Base-by-base conservation (phyloP, 257 asterid genomes). In the Linaria vulgaris region DNA sequence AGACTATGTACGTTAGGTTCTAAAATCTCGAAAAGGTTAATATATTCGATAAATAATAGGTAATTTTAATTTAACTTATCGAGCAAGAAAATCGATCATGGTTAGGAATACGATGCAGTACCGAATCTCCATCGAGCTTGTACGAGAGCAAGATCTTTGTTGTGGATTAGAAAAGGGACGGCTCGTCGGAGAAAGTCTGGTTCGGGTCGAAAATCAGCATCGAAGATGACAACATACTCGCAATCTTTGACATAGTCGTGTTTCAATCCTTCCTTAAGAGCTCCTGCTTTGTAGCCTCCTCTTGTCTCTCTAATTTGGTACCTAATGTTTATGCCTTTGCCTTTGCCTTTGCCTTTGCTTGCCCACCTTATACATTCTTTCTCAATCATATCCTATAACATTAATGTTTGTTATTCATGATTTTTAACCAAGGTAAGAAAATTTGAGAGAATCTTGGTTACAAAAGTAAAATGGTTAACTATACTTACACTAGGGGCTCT, bases 61-160 rank as follows among this genome's bases (percentile, higher is more conserved):
- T n/a, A n/a, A n/a, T n/a, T n/a, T n/a, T n/a, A n/a, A n/a, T n/a
- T n/a, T n/a, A n/a, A n/a, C n/a, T n/a, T n/a, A n/a, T n/a, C n/a
- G n/a, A 27, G 34, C 34, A 27, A 2, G 34, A 6, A 27, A 27
- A 27, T 27, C 6, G 34, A 27, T 2, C 2, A 5, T 44, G 16
- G 12, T 9, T 15, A 41, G 2, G 12, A 1, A 44, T 25, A 5
- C 21, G 6, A 16, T 10, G 59, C 30, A 56, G 74, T 76, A 82
- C 88, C 88, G 13, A 82, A 82, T 13, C 85, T 67, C 88, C 88
- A 82, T 12, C 88, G 88, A 12, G 76, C 83, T 57, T 82, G 88
- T 1, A 82, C 83, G 10, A 82, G 88, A 43, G 88, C 88, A 0
- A 82, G 62, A 7, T 76, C 72, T 14, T 76, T 64, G 43, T 82